Evolutionary conservation across 73 alveolate genomes (phyloP), one percentile per base, ranked within the genome.

Genomic region (Symbiodinium pilosum): DNA sequence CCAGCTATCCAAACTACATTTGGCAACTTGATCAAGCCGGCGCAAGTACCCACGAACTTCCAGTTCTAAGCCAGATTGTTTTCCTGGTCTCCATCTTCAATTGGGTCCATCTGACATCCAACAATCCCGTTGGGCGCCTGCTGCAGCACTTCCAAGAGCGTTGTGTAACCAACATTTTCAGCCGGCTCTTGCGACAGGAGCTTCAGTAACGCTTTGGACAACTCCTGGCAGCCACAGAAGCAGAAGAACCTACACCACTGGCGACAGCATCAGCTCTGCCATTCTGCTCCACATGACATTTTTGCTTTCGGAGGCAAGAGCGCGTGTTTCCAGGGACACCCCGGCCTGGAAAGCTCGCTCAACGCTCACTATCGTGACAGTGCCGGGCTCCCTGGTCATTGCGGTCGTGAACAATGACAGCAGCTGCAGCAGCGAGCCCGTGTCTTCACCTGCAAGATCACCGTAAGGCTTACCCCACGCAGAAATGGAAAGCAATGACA

Each of bases 181-280:
- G 38, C 81, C 4, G 81, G 81, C 81, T 64, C 81, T 64, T 64
- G 81, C 39, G 81, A 64, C 81, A 64, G 81, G 81, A 64, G 81
- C 34, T 20, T 38, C 34, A 64, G 38, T 38, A 64, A n/a, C 30
- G 81, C 34, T 38, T 64, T 64, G 81, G 81, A 64, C 81, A 64
- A 38, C 81, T 64, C 81, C 81, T 64, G 81, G 21, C 38, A 9
- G 59, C n/a, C n/a, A n/a, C n/a, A n/a, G n/a, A n/a, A n/a, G n/a
- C n/a, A n/a, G n/a, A n/a, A n/a, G n/a, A n/a, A n/a, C n/a, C n/a
- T n/a, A n/a, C n/a, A n/a, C n/a, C n/a, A n/a, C n/a, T n/a, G n/a
- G n/a, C n/a, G n/a, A n/a, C n/a, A n/a, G n/a, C n/a, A n/a, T n/a
- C n/a, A n/a, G n/a, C n/a, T n/a, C n/a, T n/a, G n/a, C n/a, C n/a